A percentile compares a stretch with the other conserved stretches of the same genome.
These are phyloP conservation scores for Fusarium penzigii DNA, from an alignment of 2,329 filamentous ascomycete species.

Conservation along the genomic window DNA sequence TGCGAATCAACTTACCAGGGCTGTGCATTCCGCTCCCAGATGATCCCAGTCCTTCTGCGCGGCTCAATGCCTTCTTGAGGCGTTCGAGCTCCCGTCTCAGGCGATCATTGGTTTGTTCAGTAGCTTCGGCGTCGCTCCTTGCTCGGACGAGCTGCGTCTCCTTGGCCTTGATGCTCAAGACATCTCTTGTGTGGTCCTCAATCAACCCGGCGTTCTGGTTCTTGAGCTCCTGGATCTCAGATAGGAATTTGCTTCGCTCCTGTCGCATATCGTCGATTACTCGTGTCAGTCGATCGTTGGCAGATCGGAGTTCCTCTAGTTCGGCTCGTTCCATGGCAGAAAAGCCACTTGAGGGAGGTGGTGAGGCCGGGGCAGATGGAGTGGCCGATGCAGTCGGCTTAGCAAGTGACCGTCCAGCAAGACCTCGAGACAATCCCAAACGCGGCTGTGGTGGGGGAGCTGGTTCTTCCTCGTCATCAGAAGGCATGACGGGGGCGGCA, in stretches of 20 bases:
- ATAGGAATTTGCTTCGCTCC: constrained; percentile 78
- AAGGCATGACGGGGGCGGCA: constrained; percentile 47
- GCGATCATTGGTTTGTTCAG: constrained; percentile 82
- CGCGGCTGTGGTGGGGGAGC: constrained; percentile 62
- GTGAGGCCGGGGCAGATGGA: constrained; percentile 53
- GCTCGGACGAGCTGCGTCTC: constrained; percentile 95
- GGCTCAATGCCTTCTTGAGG: constrained; percentile 80
- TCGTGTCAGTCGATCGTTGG: constrained; percentile 76
- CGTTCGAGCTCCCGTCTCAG: constrained; percentile 87
- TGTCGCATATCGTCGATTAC: constrained; percentile 79
- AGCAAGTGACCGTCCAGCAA: constrained; percentile 81
- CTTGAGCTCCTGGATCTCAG: constrained; percentile 90
- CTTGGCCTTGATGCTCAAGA: constrained; percentile 96
- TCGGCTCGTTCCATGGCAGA: constrained; percentile 86
- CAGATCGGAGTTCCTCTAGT: constrained; percentile 80
- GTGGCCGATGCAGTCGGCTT: constrained; percentile 64
- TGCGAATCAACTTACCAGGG: constrained; percentile 29
- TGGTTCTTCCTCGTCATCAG: constrained; percentile 63
- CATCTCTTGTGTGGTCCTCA: constrained; percentile 93
- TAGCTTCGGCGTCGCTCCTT: constrained; percentile 83
- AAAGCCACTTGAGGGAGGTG: constrained; percentile 65
- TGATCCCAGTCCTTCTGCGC: constrained; percentile 54
- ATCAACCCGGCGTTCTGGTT: constrained; percentile 97
- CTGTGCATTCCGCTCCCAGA: constrained; percentile 39
- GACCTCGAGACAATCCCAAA: constrained; percentile 70